Percentiles rank a stretch among this genome's conserved stretches.
These are phyloP conservation scores for Nicotiana noctiflora DNA, from an alignment of 257 asterid species.

Conservation along the genomic window DNA sequence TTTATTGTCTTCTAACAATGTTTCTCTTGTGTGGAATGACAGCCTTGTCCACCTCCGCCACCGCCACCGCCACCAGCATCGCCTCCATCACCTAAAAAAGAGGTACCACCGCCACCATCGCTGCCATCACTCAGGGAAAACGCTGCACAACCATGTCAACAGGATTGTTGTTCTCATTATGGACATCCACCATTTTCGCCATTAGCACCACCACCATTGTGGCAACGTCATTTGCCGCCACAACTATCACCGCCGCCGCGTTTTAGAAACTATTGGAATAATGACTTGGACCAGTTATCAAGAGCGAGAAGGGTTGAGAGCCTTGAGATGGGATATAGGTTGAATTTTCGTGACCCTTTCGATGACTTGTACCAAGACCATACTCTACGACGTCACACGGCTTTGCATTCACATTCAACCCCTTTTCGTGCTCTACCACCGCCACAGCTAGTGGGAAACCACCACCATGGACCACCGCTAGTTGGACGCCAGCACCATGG, in stretches of 20 bases:
- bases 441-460: neutral
- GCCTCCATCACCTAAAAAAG: neutral
- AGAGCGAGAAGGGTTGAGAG: neutral
- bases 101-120: neutral
- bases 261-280: neutral
- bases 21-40: neutral
- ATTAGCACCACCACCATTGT: neutral
- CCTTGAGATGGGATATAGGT: conserved; percentile 1
- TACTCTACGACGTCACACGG: neutral
- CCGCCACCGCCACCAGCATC: neutral
- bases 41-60: neutral
- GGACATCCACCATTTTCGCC: neutral
- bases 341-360: neutral
- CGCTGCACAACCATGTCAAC: neutral
- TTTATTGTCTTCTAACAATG: neutral
- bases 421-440: too few relatives aligned
- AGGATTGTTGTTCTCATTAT: neutral
- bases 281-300: neutral
- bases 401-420: neutral
- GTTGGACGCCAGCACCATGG: neutral
- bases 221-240: neutral
- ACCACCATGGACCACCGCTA: neutral
- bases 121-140: neutral
- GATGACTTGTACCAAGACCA: neutral
- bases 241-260: too few relatives aligned